These are phyloP conservation scores for Trichoderma gracile DNA, from an alignment of 2,329 filamentous ascomycete species.

Conservation along the genomic window DNA sequence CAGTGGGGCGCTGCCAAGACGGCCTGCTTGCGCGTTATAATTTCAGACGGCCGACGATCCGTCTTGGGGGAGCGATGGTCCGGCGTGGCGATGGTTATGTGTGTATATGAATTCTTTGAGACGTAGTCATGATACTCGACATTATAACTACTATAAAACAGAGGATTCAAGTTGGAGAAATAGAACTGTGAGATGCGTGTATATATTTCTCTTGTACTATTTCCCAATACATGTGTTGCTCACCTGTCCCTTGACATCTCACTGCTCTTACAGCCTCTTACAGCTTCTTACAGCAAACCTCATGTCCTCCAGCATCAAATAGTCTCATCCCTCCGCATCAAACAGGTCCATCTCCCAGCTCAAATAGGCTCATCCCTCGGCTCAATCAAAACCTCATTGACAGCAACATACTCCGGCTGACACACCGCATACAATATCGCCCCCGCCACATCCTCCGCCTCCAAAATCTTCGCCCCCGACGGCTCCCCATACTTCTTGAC, in stretches of 20 bases:
- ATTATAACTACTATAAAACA: background rate
- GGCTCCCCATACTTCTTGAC: slow-evolving; percentile 78
- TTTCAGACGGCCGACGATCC: slow-evolving; percentile 7
- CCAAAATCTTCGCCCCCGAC: slow-evolving; percentile 72
- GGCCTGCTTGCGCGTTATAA: slow-evolving; percentile 4
- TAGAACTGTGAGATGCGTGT: background rate
- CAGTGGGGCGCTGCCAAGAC: background rate
- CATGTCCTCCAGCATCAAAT: slow-evolving; percentile 47
- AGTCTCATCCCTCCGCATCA: slow-evolving; percentile 76
- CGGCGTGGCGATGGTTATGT: background rate
- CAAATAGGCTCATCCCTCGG: slow-evolving; percentile 73
- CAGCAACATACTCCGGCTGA: slow-evolving; percentile 73
- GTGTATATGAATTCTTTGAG: background rate
- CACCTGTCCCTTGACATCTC: background rate
- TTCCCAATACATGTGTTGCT: too few relatives aligned
- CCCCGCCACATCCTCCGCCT: slow-evolving; percentile 69
- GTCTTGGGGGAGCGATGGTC: background rate
- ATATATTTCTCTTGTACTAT: too few relatives aligned
- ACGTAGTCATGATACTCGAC: too few relatives aligned
- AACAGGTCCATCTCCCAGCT: too few relatives aligned
- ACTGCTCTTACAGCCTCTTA: background rate
- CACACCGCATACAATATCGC: slow-evolving; percentile 73
- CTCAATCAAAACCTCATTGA: slow-evolving; percentile 80
- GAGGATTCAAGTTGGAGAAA: too few relatives aligned
- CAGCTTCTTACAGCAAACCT: background rate